Conservation (phyloP, 169 alveolate species). For the Plasmodium coatneyi region DNA sequence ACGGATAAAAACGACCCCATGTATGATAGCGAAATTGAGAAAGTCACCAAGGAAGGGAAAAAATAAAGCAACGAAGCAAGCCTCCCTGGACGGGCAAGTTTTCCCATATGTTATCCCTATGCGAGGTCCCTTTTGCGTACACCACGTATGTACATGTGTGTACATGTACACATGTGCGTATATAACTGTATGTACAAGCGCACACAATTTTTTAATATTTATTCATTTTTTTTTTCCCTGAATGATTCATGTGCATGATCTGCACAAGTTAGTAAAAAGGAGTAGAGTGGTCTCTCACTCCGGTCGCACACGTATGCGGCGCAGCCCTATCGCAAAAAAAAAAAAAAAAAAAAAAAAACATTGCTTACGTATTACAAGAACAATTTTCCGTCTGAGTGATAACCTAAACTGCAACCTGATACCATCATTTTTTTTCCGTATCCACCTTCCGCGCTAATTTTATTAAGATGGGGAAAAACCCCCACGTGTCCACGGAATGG, state of each 20-base stretch:
- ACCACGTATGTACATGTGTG: not conserved
- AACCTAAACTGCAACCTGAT: not conserved
- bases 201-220: not conserved
- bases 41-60: conserved; percentile 14
- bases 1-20: conserved; percentile 71
- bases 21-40: conserved; percentile 73
- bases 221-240: not conserved
- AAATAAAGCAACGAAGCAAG: not conserved
- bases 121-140: not conserved
- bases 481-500: not conserved
- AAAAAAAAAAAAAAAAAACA: not conserved
- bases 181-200: not conserved
- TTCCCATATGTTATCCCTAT: not conserved
- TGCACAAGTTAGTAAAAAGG: not conserved
- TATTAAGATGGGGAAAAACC: not conserved
- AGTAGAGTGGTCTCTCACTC: not conserved
- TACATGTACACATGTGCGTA: not conserved
- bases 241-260: not conserved
- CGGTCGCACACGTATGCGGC: not conserved
- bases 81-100: not conserved
- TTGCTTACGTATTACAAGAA: not conserved
- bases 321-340: not conserved
- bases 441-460: not conserved
- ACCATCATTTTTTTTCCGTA: not conserved
- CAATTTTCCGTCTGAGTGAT: not conserved